phyloP scores from a whole-genome alignment of 2,329 filamentous ascomycete species.

The Hymenoscyphus infarciens region DNA sequence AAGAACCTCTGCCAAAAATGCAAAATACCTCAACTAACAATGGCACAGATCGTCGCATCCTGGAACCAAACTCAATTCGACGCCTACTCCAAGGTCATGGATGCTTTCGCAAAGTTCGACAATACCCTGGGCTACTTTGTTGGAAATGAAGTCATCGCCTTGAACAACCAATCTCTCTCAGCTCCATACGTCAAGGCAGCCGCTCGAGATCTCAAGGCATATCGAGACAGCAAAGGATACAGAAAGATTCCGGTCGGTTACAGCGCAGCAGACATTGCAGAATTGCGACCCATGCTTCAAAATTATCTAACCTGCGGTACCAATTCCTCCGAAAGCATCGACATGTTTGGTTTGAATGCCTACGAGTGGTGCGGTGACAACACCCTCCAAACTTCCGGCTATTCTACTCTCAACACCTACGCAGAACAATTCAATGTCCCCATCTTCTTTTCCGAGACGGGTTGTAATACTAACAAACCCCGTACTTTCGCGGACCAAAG shows the following conservation, averaged over 20 bases:
- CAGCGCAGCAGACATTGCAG: slow-evolving; percentile 78
- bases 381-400: slow-evolving; percentile 62
- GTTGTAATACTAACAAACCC: slow-evolving; percentile 66
- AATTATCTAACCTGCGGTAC: slow-evolving; percentile 75
- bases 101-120: slow-evolving; percentile 52
- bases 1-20: slow-evolving; percentile 25
- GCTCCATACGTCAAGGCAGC: slow-evolving; percentile 84
- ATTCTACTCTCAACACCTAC: slow-evolving; percentile 62
- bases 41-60: slow-evolving; percentile 49
- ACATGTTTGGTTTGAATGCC: slow-evolving; percentile 83
- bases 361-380: slow-evolving; percentile 71
- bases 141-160: slow-evolving; percentile 81
- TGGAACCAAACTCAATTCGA: slow-evolving; percentile 73
- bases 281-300: slow-evolving; percentile 58
- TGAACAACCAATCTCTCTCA: slow-evolving; percentile 53
- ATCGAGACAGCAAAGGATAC: slow-evolving; percentile 71
- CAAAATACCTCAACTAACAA: slow-evolving; percentile 13
- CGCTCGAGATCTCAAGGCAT: slow-evolving; percentile 76
- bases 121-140: slow-evolving; percentile 83
- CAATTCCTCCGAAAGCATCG: slow-evolving; percentile 57
- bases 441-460: slow-evolving; percentile 87
- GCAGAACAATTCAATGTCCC: slow-evolving; percentile 73
- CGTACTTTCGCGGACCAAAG: slow-evolving; percentile 68
- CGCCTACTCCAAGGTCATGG: slow-evolving; percentile 36
- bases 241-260: slow-evolving; percentile 82